phyloP scores from a whole-genome alignment of 805 yeast genomes.

The Maudiozyma barnettii region DNA sequence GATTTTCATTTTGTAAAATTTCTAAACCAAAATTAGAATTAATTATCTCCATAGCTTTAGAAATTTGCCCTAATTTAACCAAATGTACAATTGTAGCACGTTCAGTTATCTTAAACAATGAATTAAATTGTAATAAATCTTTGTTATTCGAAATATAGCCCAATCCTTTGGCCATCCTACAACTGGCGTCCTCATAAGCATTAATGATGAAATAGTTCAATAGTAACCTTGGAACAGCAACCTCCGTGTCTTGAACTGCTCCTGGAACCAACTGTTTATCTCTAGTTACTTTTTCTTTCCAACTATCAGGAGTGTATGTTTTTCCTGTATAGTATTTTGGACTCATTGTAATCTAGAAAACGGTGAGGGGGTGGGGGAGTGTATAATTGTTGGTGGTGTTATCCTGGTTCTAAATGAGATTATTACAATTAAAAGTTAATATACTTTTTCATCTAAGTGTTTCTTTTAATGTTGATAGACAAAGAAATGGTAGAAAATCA shows the following conservation, averaged over 20 bases:
- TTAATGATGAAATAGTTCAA: constrained; percentile 69
- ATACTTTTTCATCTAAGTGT: too few relatives aligned
- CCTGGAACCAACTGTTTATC: neutral
- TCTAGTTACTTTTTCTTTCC: constrained; percentile 18
- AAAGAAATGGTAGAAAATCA: too few relatives aligned
- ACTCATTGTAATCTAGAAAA: too few relatives aligned
- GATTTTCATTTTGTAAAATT: constrained; percentile 12
- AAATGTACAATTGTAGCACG: constrained; percentile 19
- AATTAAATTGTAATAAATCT: constrained; percentile 26
- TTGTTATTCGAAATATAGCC: constrained; percentile 22
- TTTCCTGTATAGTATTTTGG: constrained; percentile 7
- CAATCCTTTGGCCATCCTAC: constrained; percentile 50
- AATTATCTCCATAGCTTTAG: constrained; percentile 25
- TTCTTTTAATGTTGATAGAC: too few relatives aligned
- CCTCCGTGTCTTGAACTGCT: neutral
- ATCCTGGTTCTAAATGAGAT: neutral
- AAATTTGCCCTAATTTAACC: constrained; percentile 19
- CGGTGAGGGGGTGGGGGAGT: too few relatives aligned
- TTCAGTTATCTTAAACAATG: constrained; percentile 19
- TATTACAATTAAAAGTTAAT: too few relatives aligned
- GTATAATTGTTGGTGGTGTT: too few relatives aligned
- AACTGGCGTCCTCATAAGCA: constrained; percentile 64
- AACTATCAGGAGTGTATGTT: constrained; percentile 20
- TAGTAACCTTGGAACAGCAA: constrained; percentile 33
- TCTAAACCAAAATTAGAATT: constrained; percentile 22